These are phyloP conservation scores for Periconia macrospinosa DNA, from an alignment of 2,329 filamentous ascomycete genomes.

Conservation along the genomic window DNA sequence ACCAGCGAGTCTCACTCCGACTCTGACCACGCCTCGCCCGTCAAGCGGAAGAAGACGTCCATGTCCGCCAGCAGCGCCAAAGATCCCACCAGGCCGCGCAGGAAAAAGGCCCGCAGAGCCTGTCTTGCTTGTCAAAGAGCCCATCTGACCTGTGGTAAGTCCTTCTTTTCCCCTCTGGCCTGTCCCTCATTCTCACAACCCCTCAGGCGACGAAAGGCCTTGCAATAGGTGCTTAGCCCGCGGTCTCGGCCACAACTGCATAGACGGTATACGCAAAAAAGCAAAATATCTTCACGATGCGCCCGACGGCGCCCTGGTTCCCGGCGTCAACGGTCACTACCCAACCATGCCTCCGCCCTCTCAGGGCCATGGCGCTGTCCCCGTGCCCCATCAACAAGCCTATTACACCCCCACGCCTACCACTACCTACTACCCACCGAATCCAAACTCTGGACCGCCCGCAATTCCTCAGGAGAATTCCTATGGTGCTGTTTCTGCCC, in stretches of 20 bases:
- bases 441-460: slow-evolving; percentile 43
- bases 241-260: slow-evolving; percentile 84
- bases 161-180: not conserved
- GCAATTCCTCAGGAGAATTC: slow-evolving; percentile 49
- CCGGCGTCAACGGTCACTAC: slow-evolving; percentile 77
- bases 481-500: slow-evolving; percentile 70
- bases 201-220: slow-evolving; percentile 85
- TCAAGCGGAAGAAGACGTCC: slow-evolving; percentile 34
- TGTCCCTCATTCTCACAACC: slow-evolving; percentile 7
- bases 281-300: slow-evolving; percentile 98
- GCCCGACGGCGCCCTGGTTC: slow-evolving; percentile 82
- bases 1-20: slow-evolving; percentile 42
- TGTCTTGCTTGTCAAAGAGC: slow-evolving; percentile 97
- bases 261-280: slow-evolving; percentile 97
- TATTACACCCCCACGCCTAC: slow-evolving; percentile 48
- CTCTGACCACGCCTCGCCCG: slow-evolving; percentile 37
- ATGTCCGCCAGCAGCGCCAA: slow-evolving; percentile 63
- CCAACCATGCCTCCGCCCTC: slow-evolving; percentile 48
- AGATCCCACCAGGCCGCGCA: slow-evolving; percentile 82
- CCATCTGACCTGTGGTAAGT: slow-evolving; percentile 97
- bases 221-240: slow-evolving; percentile 94
- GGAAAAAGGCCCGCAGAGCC: slow-evolving; percentile 94
- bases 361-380: slow-evolving; percentile 25
- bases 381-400: slow-evolving; percentile 37
- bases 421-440: slow-evolving; percentile 45